Conservation (phyloP, 306 rosid species). For the apple (Malus domestica) region ASM211411v1 NC_041803.1:5447001-5447500, state of each 20-base stretch:
- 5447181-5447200: background rate
- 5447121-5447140: background rate
- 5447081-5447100: constrained; percentile 1
- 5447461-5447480: background rate
- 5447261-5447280: background rate
- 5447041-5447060: background rate
- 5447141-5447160: background rate
- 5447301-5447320: background rate
- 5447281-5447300: background rate
- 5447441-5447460: background rate
- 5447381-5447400: background rate
- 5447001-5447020: background rate
- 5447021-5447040: background rate
- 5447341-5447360: background rate
- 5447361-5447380: background rate
- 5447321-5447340: background rate
- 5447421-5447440: background rate
- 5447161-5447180: background rate
- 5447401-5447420: background rate
- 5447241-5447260: background rate
- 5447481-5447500: background rate
- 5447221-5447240: background rate
- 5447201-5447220: background rate
- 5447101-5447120: background rate
- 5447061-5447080: background rate